Base-by-base conservation (phyloP, 2,329 filamentous ascomycete genomes). In the Lecanosticta acicola region DNA sequence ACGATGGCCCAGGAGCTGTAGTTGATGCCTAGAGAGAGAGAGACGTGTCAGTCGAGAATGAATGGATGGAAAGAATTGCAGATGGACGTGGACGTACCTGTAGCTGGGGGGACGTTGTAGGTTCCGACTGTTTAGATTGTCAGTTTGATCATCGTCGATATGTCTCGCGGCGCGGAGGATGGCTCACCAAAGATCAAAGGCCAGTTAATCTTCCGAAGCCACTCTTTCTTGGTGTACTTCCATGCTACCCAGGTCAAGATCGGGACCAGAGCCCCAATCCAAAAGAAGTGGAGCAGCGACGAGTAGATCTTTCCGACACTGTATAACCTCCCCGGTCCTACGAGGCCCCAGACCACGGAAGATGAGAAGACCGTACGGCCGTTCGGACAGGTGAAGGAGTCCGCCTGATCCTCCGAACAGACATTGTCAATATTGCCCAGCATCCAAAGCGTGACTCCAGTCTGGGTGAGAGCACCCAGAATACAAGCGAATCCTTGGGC, bases 11-110 rank as follows among this genome's bases (percentile, higher is more conserved):
- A 94, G 32, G 90, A 84, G 1, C 82, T 87, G 63, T 93, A 94
- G 66, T 94, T 94, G 53, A 94, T 80, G 0, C 88, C 51, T 32
- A n/a, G n/a, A n/a, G n/a, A n/a, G n/a, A n/a, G n/a, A n/a, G n/a
- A n/a, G n/a, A n/a, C n/a, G n/a, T n/a, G n/a, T n/a, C n/a, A n/a
- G n/a, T n/a, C n/a, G n/a, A n/a, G n/a, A n/a, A n/a, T n/a, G n/a
- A n/a, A n/a, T n/a, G n/a, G n/a, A n/a, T n/a, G 20, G 20, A n/a
- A 32, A 14, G 20, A 8, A 10, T 14, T 18, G 18, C 24, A 43
- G 3, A 16, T 32, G 3, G 29, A 20, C 20, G 39, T 35, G 11
- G 17, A 33, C 16, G n/a, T 32, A 10, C 44, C 87, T 0, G 69
- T 77, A 1, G 88, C 88, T 0, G 88, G 88, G 0, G 88, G 88